Base-by-base conservation (phyloP, 306 rosid genomes). In the Cercis canadensis region DNA sequence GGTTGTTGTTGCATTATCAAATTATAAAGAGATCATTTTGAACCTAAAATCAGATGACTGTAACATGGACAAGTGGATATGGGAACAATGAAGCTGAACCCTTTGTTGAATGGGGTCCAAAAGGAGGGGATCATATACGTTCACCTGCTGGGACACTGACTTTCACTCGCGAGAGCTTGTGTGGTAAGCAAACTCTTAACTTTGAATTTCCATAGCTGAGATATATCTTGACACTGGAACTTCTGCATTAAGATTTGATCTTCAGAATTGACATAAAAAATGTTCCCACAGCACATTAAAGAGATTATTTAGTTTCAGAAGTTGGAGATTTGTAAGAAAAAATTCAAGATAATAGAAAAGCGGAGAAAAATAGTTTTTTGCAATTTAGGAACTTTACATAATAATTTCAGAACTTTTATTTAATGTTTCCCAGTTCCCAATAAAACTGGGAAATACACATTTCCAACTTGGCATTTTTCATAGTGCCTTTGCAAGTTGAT, bases 31-130 rank as follows among this genome's bases (percentile, higher is more conserved):
- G 47, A 50, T 18, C 58, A 47, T 21, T 70, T 64, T 52, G 65
- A 32, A 32, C 37, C 34, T 58, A 13, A 40, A 75, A 61, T 49
- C 84, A 90, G 97, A 93, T 90, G 85, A 87, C 93, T 29, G 93
- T 90, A 67, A 90, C 97, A 75, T 93, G 98, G 98, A 90, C 98
- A 58, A 93, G 98, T 50, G 98, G 98, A 82, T 90, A 85, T 78
- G 87, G 82, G 64, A 84, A 64, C 29, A 46, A 46, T 40, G 90
- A 87, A 76, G 98, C 98, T 24, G 84, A 77, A 49, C 89, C 98
- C 73, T 85, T 93, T 43, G 87, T 90, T 65, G 86, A 85, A 74
- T 93, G 97, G 97, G 86, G 88, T 75, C 82, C 71, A 37, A 85
- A 82, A 73, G 98, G 92, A 55, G 87, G 71, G 53, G 78, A 82